Percentiles rank a stretch among this genome's conserved stretches.
Evolutionary conservation across 2,329 filamentous ascomycete genomes (phyloP).

Genomic region (Microdochium bolleyi): DNA sequence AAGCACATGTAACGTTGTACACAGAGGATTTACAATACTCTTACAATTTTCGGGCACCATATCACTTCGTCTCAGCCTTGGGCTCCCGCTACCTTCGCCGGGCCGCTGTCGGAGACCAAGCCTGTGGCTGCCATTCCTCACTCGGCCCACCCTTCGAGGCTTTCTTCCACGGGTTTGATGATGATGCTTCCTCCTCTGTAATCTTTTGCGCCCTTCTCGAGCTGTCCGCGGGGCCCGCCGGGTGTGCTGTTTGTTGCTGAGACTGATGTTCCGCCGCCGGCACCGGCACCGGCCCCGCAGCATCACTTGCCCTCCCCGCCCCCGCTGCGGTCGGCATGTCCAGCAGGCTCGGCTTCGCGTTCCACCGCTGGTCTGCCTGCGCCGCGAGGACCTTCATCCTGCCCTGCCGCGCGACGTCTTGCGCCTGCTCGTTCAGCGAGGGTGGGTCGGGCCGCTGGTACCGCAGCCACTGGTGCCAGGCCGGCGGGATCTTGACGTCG

Average conservation of each 20-base stretch:
- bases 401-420: conserved; percentile 43
- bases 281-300: background rate
- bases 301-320: conserved; percentile 13
- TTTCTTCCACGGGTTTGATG: conserved; percentile 50
- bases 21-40: too few species aligned
- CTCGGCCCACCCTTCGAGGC: conserved; percentile 43
- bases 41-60: too few species aligned
- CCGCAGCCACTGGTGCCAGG: conserved; percentile 64
- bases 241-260: conserved; percentile 6
- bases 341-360: conserved; percentile 40
- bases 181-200: background rate
- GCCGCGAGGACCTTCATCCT: conserved; percentile 49
- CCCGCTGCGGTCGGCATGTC: conserved; percentile 4
- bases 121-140: conserved; percentile 59
- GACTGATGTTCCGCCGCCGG: conserved; percentile 4
- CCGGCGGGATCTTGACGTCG: conserved; percentile 48
- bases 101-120: conserved; percentile 46
- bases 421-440: conserved; percentile 45
- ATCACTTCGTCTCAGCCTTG: background rate
- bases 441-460: conserved; percentile 48
- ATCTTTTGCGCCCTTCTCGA: background rate
- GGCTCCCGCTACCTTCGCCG: conserved; percentile 21
- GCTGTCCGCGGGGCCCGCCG: background rate
- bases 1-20: too few species aligned
- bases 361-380: conserved; percentile 57